phyloP scores from a whole-genome alignment of 495 filamentous ascomycete genomes.

The Hypoxylon fuscum region DNA sequence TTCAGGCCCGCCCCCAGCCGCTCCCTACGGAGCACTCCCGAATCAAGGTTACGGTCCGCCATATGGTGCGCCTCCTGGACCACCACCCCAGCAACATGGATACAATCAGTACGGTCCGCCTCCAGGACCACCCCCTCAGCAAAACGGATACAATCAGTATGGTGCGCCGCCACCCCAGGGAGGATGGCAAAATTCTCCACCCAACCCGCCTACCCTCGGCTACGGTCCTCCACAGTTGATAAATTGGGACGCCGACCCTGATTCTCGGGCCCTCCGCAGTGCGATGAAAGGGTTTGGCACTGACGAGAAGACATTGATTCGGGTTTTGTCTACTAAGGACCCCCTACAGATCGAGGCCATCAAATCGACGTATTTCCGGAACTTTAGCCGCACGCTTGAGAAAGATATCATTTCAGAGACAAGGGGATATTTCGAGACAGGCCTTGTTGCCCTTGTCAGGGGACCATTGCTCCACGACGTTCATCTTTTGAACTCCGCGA shows the following conservation, averaged over 20 bases:
- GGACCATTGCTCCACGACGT: conserved; percentile 81
- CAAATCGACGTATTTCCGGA: conserved; percentile 68
- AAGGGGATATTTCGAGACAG: conserved; percentile 73
- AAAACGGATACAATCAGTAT: too few relatives aligned
- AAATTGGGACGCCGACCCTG: conserved; percentile 66
- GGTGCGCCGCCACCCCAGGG: conserved; percentile 49
- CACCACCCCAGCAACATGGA: too few relatives aligned
- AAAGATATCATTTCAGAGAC: conserved; percentile 81
- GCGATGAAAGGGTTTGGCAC: conserved; percentile 96
- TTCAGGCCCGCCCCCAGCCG: too few relatives aligned
- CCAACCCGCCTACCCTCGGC: conserved; percentile 66
- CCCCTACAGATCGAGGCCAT: conserved; percentile 77
- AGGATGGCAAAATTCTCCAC: conserved; percentile 41
- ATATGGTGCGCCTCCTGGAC: conserved; percentile 48
- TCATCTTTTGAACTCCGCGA: conserved; percentile 68
- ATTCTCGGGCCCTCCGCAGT: conserved; percentile 74
- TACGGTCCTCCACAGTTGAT: conserved; percentile 71
- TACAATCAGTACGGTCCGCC: too few relatives aligned
- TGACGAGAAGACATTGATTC: conserved; percentile 77
- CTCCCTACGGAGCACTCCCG: conserved; percentile 37
- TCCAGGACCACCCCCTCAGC: too few relatives aligned
- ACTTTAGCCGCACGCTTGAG: conserved; percentile 71
- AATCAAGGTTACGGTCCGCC: conserved; percentile 49
- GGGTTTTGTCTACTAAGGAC: conserved; percentile 70
- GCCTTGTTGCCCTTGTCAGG: conserved; percentile 73